A percentile compares a stretch with the other conserved stretches of the same genome.
These are phyloP conservation scores for Amaranthus cruentus DNA, from an alignment of 148 eudicot genomes.

Conservation along the genomic window DNA sequence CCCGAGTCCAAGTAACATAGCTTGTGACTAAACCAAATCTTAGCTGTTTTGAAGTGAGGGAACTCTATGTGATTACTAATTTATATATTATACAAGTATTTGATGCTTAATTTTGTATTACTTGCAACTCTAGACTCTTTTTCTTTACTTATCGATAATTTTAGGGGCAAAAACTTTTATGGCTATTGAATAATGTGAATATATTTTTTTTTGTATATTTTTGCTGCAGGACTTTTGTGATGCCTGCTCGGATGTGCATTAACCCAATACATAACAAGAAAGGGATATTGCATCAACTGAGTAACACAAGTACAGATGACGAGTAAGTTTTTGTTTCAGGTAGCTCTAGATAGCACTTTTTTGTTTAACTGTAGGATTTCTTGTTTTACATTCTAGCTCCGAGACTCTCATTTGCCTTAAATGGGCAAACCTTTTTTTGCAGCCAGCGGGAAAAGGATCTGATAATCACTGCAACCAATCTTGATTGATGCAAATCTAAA, in stretches of 20 bases:
- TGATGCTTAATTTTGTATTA: background rate
- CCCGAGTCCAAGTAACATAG: no score
- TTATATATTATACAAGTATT: background rate
- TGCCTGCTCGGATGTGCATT: slow-evolving; percentile 96
- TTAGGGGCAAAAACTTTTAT: background rate
- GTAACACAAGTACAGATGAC: slow-evolving; percentile 47
- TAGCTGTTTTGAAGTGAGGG: background rate
- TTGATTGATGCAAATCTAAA: slow-evolving; percentile 19
- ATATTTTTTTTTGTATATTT: background rate
- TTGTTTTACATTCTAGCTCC: background rate
- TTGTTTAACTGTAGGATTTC: background rate
- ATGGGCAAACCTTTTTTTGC: no score
- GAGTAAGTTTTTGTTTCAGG: slow-evolving; percentile 36
- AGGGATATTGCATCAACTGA: slow-evolving; percentile 60
- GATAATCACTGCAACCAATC: slow-evolving; percentile 14
- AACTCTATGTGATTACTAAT: background rate
- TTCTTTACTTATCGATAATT: background rate
- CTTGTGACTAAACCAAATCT: no score
- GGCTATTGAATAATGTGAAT: background rate
- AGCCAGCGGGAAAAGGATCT: no score
- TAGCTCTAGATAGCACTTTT: background rate
- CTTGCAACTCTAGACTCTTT: background rate
- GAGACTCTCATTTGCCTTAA: slow-evolving; percentile 8
- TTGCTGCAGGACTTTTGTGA: slow-evolving; percentile 79
- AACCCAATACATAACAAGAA: slow-evolving; percentile 87